Percentiles rank a stretch among this genome's conserved stretches.
Evolutionary conservation across 139 green algal species (phyloP).

Genomic region (Chloropicon primus): DNA sequence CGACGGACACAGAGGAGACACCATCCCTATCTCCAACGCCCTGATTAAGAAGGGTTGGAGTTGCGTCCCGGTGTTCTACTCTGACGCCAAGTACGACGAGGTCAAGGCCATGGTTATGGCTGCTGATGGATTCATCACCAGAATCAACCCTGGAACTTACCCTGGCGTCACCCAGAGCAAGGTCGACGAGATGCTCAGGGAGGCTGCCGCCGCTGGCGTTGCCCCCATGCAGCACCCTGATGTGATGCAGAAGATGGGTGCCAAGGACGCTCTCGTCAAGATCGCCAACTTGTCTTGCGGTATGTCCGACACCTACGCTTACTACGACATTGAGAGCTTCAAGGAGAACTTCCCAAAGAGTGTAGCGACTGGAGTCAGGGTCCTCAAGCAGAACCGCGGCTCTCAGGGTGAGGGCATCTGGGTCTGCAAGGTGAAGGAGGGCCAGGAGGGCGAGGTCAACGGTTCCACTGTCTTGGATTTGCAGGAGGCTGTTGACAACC

Average conservation of each 20-base stretch:
- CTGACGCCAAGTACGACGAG: conserved; percentile 1
- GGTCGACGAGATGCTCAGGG: not conserved
- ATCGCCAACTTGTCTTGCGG: conserved; percentile 18
- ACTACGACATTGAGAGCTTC: conserved; percentile 17
- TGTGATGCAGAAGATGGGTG: conserved; percentile 14
- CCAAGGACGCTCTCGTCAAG: conserved; percentile 21
- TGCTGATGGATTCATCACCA: conserved; percentile 14
- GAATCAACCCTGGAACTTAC: conserved; percentile 21
- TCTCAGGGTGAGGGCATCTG: conserved; percentile 24
- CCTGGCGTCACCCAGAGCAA: conserved; percentile 10
- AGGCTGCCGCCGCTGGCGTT: not conserved
- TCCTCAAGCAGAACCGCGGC: conserved; percentile 30
- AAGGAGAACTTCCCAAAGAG: conserved; percentile 18
- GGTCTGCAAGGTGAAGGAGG: conserved; percentile 21
- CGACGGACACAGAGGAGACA: conserved; percentile 17
- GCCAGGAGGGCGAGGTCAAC: conserved; percentile 4
- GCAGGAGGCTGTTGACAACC: conserved; percentile 17
- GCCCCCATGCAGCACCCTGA: conserved; percentile 1
- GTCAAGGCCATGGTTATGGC: not conserved
- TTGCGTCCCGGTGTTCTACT: conserved; percentile 13
- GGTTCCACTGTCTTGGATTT: not conserved
- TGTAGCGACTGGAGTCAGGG: conserved; percentile 7
- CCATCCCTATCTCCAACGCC: conserved; percentile 24
- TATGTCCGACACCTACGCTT: conserved; percentile 22
- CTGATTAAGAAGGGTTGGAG: conserved; percentile 17